phyloP scores from a whole-genome alignment of 148 eudicot genomes.

The Heliosperma pusillum region DNA sequence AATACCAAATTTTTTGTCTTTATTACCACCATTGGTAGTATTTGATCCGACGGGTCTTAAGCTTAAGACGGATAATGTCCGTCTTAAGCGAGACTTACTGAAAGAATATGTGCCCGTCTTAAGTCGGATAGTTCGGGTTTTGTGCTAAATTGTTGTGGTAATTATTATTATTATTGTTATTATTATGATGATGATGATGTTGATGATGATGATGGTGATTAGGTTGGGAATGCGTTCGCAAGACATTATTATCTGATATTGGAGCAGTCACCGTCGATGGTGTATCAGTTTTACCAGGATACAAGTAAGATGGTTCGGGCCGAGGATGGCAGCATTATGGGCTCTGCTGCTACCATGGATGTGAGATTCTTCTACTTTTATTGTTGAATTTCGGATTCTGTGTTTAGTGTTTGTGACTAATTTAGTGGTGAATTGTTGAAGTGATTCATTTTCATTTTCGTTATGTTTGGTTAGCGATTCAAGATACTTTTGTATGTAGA shows the following conservation, averaged over 20 bases:
- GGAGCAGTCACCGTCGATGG: slow-evolving; percentile 61
- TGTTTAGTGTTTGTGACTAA: no score
- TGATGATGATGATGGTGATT: not conserved
- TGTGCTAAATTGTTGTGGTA: not conserved
- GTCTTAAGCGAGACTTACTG: no score
- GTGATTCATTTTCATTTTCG: no score
- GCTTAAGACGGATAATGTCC: no score
- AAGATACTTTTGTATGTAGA: not conserved
- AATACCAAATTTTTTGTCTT: no score
- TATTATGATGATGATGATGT: no score
- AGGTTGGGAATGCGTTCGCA: slow-evolving; percentile 91
- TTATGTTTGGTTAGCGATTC: not conserved
- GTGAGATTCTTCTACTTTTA: slow-evolving; percentile 36
- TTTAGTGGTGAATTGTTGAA: no score
- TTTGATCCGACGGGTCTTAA: no score
- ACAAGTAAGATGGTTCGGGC: slow-evolving; percentile 68
- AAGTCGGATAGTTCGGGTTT: no score
- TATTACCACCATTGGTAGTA: no score
- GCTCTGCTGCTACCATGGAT: slow-evolving; percentile 62
- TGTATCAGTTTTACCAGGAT: slow-evolving; percentile 73
- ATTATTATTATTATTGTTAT: not conserved
- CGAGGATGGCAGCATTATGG: slow-evolving; percentile 44
- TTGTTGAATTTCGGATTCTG: not conserved
- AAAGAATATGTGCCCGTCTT: no score
- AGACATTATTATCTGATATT: slow-evolving; percentile 65